Percentiles rank a stretch among this genome's conserved stretches.
Evolutionary conservation across 208 protist genomes (phyloP).

Genomic region (Herpetomonas tarakana): DNA sequence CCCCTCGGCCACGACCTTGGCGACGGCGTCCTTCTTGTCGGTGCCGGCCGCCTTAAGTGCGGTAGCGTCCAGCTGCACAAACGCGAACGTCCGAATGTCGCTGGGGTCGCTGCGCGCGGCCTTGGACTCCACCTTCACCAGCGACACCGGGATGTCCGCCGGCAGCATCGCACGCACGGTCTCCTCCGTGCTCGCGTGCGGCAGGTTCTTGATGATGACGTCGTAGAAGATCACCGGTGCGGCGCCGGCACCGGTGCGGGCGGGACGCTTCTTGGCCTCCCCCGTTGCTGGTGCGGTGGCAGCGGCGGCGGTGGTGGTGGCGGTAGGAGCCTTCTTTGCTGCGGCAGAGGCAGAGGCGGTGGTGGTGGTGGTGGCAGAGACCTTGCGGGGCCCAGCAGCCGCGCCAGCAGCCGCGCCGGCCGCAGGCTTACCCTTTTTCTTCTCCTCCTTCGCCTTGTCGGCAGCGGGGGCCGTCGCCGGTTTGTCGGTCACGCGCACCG

Average conservation of each 20-base stretch:
- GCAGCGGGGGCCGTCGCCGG: not conserved
- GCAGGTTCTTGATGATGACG: constrained; percentile 72
- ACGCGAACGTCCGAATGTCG: constrained; percentile 60
- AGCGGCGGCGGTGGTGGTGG: constrained; percentile 10
- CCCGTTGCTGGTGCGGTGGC: constrained; percentile 3
- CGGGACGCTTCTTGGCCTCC: not conserved
- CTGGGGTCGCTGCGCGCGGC: constrained; percentile 43
- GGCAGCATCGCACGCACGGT: constrained; percentile 50
- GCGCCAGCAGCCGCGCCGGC: not conserved
- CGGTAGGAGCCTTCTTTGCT: not conserved
- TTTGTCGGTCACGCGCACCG: constrained; percentile 19
- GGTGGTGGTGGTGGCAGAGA: constrained; percentile 7
- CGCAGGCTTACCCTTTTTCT: constrained; percentile 20
- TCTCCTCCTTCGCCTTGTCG: constrained; percentile 8
- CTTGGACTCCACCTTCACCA: constrained; percentile 60
- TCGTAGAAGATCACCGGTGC: constrained; percentile 64
- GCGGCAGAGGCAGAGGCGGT: constrained; percentile 3
- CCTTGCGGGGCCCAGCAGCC: constrained; percentile 10
- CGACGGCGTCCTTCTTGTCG: constrained; percentile 37
- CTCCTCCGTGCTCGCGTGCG: constrained; percentile 43
- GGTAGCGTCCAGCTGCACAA: constrained; percentile 68
- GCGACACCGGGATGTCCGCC: constrained; percentile 28
- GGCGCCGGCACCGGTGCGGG: constrained; percentile 4
- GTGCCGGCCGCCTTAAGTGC: constrained; percentile 39
- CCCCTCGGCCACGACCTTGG: constrained; percentile 20